phyloP scores from a whole-genome alignment of 179 eudicot species.

The Beta lomatogona region DNA sequence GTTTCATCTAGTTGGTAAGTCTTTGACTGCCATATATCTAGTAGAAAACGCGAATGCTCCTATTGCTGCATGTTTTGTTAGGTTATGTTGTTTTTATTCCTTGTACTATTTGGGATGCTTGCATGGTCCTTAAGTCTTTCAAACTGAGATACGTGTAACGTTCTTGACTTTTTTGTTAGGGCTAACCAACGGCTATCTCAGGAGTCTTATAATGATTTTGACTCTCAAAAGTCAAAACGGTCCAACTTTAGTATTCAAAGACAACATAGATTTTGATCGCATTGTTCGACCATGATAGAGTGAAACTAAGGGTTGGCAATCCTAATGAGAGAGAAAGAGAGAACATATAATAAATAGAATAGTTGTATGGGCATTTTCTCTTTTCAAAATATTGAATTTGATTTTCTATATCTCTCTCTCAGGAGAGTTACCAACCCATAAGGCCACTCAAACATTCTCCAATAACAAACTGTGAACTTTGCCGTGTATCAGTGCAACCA shows the following conservation, averaged over 20 bases:
- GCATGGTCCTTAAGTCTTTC: constrained; percentile 63
- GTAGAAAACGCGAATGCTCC: constrained; percentile 58
- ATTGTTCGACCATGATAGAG: constrained; percentile 32
- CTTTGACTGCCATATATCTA: constrained; percentile 52
- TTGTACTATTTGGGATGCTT: constrained; percentile 48
- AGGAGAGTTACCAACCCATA: no score
- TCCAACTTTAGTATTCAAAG: constrained; percentile 57
- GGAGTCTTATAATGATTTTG: constrained; percentile 64
- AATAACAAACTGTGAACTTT: neutral
- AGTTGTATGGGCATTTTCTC: no score
- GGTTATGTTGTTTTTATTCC: no score
- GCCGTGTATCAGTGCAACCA: neutral
- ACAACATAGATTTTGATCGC: constrained; percentile 62
- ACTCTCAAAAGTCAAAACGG: constrained; percentile 47
- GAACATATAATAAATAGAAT: no score
- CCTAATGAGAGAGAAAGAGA: no score
- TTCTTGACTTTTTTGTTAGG: constrained; percentile 70
- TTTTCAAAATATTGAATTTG: no score
- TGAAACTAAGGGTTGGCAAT: no score
- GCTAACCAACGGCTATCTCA: constrained; percentile 72
- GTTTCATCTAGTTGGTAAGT: constrained; percentile 74
- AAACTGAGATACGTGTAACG: constrained; percentile 66
- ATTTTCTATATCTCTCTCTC: no score
- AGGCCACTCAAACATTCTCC: no score
- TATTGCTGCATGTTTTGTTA: constrained; percentile 52